Conservation (phyloP, 1,139 yeast genomes). For the Hansenula sp. region DNA sequence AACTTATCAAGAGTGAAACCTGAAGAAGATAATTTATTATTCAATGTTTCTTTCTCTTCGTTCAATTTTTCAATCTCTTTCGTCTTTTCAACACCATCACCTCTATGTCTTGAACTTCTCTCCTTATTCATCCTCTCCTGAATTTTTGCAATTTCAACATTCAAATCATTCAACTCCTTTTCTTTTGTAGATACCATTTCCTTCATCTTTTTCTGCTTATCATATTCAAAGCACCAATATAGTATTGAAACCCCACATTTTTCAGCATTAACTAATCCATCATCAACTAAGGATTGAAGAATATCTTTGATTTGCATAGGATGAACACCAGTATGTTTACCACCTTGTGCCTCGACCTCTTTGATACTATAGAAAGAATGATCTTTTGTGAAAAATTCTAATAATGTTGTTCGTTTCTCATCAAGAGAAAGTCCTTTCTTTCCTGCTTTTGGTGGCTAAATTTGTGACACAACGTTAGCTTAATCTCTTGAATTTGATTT, state of each 20-base stretch:
- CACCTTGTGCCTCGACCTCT: constrained; percentile 45
- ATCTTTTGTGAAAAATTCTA: constrained; percentile 37
- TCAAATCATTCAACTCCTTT: constrained; percentile 12
- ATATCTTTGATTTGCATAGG: constrained; percentile 50
- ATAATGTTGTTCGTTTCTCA: constrained; percentile 36
- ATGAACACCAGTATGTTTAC: constrained; percentile 42
- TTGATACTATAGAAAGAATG: constrained; percentile 44
- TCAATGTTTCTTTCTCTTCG: constrained; percentile 4
- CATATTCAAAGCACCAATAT: constrained; percentile 50
- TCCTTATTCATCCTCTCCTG: constrained; percentile 12
- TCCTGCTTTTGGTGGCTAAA: constrained; percentile 25
- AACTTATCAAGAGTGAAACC: constrained; percentile 11
- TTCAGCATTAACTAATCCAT: constrained; percentile 41
- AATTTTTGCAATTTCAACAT: constrained; percentile 5
- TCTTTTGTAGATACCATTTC: constrained; percentile 13
- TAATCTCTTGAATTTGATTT: not conserved
- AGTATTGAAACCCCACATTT: constrained; percentile 52
- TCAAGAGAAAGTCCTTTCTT: constrained; percentile 34
- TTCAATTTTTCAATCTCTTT: constrained; percentile 2
- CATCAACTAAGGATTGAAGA: constrained; percentile 42
- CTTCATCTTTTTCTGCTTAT: constrained; percentile 27
- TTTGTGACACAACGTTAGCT: not conserved
- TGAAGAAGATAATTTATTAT: constrained; percentile 3
- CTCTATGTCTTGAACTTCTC: constrained; percentile 4
- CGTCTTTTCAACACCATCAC: constrained; percentile 1